A percentile compares a stretch with the other conserved stretches of the same genome.
phyloP scores from a whole-genome alignment of 176 grass and related monocot genomes.

The Otatea glauca region DNA sequence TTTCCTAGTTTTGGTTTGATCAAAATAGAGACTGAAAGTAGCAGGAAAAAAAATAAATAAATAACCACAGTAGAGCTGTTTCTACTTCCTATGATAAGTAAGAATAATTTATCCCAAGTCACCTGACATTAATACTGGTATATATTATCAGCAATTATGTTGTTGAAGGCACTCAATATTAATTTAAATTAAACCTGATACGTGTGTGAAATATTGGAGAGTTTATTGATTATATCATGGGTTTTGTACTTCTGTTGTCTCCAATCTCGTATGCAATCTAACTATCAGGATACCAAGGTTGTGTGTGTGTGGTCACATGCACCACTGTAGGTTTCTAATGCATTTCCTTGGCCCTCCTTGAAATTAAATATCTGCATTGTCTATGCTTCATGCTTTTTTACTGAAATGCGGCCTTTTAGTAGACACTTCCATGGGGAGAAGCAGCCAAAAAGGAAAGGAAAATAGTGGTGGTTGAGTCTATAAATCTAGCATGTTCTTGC shows the following conservation, averaged over 20 bases:
- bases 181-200: neutral
- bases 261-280: neutral
- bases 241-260: neutral
- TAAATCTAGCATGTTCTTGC: neutral
- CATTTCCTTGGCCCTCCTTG: neutral
- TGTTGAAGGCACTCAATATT: neutral
- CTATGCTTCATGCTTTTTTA: neutral
- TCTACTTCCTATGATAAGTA: neutral
- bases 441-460: slow-evolving; percentile 8
- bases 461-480: neutral
- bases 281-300: neutral
- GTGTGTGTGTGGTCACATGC: neutral
- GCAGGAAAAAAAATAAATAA: neutral
- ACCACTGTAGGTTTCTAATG: neutral
- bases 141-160: neutral
- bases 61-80: neutral
- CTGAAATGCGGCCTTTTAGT: neutral
- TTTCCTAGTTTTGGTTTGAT: slow-evolving; percentile 19
- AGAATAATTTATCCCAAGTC: neutral
- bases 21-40: neutral
- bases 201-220: neutral
- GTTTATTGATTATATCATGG: neutral
- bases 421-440: neutral
- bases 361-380: neutral
- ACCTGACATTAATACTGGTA: slow-evolving; percentile 2